phyloP scores from a whole-genome alignment of 176 grass and related monocot genomes.

The Raddia guianensis region DNA sequence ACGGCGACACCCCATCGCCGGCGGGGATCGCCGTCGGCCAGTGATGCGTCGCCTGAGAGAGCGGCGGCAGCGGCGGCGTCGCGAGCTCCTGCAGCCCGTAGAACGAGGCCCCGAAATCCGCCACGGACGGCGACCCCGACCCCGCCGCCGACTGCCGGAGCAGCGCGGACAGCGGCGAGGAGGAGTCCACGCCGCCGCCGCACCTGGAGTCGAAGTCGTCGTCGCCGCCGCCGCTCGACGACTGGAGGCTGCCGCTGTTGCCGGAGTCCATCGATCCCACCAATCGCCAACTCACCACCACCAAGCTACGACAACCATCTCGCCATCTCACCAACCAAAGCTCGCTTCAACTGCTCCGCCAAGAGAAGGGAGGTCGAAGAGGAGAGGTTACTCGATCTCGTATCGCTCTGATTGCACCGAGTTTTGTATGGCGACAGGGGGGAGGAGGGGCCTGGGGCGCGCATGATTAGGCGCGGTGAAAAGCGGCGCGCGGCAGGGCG shows the following conservation, averaged over 20 bases:
- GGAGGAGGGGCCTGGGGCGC: neutral
- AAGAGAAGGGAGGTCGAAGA: neutral
- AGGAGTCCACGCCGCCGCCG: neutral
- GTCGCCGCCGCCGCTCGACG: slow-evolving; percentile 43
- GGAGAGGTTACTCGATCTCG: too few species aligned
- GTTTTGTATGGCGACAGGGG: neutral
- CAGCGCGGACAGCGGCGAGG: slow-evolving; percentile 37
- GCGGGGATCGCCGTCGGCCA: neutral
- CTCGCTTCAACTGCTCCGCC: neutral
- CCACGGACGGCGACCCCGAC: neutral
- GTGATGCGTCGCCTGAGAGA: neutral
- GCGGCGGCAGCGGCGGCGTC: neutral
- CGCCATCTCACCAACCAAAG: neutral
- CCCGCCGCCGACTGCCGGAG: slow-evolving; percentile 21
- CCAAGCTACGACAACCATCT: neutral
- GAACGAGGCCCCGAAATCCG: slow-evolving; percentile 14
- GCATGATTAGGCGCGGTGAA: slow-evolving; percentile 47
- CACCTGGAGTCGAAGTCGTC: slow-evolving; percentile 48
- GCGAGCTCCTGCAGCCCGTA: slow-evolving; percentile 38
- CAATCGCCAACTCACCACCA: neutral
- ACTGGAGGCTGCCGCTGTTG: slow-evolving; percentile 57
- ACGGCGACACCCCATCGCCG: neutral
- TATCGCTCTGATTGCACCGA: neutral
- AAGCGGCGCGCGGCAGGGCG: slow-evolving; percentile 2
- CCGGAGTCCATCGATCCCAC: slow-evolving; percentile 44